phyloP scores from a whole-genome alignment of 1,284 basidiomycete species.

The Schizophyllum amplum region DNA sequence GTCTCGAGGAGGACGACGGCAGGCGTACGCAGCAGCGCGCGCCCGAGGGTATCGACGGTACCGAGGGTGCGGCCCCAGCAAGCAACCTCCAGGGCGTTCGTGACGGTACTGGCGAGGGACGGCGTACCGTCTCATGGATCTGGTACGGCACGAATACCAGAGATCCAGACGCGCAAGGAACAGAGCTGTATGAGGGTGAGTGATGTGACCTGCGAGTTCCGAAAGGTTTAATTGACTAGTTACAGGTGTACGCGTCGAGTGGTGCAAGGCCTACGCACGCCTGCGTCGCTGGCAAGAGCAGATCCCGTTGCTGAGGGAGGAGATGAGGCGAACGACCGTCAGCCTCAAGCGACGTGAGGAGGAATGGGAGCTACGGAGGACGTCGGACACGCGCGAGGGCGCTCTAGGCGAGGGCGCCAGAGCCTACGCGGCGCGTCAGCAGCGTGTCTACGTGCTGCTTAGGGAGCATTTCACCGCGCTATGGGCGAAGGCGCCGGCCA shows the following conservation, averaged over 20 bases:
- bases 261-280: slow-evolving; percentile 3
- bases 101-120: not conserved
- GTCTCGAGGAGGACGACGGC: slow-evolving; percentile 1
- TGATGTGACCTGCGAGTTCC: no score
- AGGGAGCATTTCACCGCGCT: no score
- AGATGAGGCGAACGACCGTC: slow-evolving; percentile 1
- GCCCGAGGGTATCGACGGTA: not conserved
- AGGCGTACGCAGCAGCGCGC: not conserved
- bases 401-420: not conserved
- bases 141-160: not conserved
- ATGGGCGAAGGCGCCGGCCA: no score
- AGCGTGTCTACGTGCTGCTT: no score
- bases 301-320: not conserved
- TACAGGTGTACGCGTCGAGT: slow-evolving; percentile 6
- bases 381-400: not conserved
- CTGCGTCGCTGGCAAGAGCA: slow-evolving; percentile 4
- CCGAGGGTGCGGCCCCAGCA: not conserved
- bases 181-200: slow-evolving; percentile 1
- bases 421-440: no score
- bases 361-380: not conserved
- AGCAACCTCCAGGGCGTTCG: not conserved
- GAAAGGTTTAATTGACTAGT: no score
- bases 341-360: not conserved
- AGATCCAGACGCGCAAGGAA: no score
- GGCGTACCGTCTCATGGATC: slow-evolving; percentile 4